Evolutionary conservation across 2,329 filamentous ascomycete species (phyloP), one percentile per base, ranked within the genome.

Genomic region (Rhytidhysteron rufulum): DNA sequence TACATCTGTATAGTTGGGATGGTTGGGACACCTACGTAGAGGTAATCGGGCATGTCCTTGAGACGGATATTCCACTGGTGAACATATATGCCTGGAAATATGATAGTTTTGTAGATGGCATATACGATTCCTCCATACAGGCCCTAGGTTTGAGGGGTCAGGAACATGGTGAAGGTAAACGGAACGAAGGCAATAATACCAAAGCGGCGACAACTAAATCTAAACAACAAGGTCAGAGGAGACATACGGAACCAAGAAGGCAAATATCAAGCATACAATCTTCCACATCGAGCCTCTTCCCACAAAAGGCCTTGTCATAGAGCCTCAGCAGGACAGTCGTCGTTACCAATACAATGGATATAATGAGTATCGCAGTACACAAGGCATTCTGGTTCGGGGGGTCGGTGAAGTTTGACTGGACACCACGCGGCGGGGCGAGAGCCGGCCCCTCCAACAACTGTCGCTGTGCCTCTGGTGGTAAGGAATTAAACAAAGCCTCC

Each of bases 231-330:
- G n/a, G n/a, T n/a, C n/a, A n/a, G n/a, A n/a, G n/a, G n/a, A n/a
- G n/a, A n/a, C n/a, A n/a, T n/a, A n/a, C n/a, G n/a, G n/a, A n/a
- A n/a, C n/a, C n/a, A n/a, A n/a, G n/a, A n/a, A n/a, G n/a, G n/a
- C n/a, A n/a, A n/a, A n/a, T n/a, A n/a, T n/a, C n/a, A n/a, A n/a
- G 31, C 45, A 25, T 34, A 49, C 46, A 43, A 16, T 49, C 46
- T 36, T 46, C 46, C 19, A 44, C 16, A 15, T 22, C 18, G n/a
- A 42, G 25, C 18, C 39, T 41, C 30, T 40, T 46, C 4, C 17
- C 13, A 34, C 19, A 36, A 34, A 34, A 27, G 6, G 38, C 17
- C n/a, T 27, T 40, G 10, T 38, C 32, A 18, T 46, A 49, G 2
- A 46, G 16, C 6, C 43, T 34, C 4, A 46, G 15, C 7, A 21